A percentile compares a stretch with the other conserved stretches of the same genome.
phyloP scores from a whole-genome alignment of 176 grass and related monocot species.

The Neostapfia colusana region DNA sequence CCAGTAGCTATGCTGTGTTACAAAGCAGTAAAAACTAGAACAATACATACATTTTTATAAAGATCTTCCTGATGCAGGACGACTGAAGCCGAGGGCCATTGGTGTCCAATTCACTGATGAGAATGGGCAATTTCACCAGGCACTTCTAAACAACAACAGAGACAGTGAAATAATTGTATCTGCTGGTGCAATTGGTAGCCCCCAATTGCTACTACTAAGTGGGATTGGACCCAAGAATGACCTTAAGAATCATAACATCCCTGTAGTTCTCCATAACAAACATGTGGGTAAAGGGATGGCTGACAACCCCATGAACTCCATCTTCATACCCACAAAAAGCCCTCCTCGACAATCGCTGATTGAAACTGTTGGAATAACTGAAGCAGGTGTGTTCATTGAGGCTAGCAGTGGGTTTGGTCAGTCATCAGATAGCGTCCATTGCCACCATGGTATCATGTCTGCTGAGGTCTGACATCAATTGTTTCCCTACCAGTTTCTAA shows the following conservation, averaged over 20 bases:
- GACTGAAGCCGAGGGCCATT: constrained; percentile 46
- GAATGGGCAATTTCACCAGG: constrained; percentile 53
- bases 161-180: constrained; percentile 68
- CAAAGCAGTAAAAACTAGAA: not conserved
- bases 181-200: constrained; percentile 67
- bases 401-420: constrained; percentile 88
- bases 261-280: constrained; percentile 60
- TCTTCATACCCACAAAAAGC: constrained; percentile 83
- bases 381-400: constrained; percentile 68
- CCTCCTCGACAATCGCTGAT: constrained; percentile 76
- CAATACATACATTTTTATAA: constrained; percentile 25
- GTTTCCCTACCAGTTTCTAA: constrained; percentile 15
- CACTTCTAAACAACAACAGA: constrained; percentile 39
- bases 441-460: constrained; percentile 91
- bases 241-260: constrained; percentile 59
- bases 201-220: constrained; percentile 74
- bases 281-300: constrained; percentile 78
- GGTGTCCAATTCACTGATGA: constrained; percentile 81
- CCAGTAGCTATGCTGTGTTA: not conserved
- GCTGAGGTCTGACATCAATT: constrained; percentile 59
- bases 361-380: constrained; percentile 83
- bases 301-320: constrained; percentile 88
- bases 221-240: constrained; percentile 79
- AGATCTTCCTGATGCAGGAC: constrained; percentile 38
- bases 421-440: constrained; percentile 69